Conservation (phyloP, 2,329 filamentous ascomycete genomes). For the Alternaria consortialis region DNA sequence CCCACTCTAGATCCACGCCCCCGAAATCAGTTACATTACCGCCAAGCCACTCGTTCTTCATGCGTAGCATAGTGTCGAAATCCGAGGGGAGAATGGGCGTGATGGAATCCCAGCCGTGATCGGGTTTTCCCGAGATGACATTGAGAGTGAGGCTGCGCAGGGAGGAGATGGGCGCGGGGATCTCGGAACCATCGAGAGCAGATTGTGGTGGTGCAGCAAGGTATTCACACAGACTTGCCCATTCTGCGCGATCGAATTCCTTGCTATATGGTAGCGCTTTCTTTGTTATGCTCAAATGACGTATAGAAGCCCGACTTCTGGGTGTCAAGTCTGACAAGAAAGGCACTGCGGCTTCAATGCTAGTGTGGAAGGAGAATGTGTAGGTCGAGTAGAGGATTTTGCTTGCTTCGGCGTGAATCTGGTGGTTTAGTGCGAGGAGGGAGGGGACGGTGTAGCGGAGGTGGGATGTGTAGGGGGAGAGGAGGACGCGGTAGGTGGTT, state of each 20-base stretch:
- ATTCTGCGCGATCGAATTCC: slow-evolving; percentile 66
- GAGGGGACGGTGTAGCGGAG: slow-evolving; percentile 54
- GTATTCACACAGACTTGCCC: slow-evolving; percentile 60
- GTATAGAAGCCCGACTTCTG: slow-evolving; percentile 58
- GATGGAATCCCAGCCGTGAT: slow-evolving; percentile 60
- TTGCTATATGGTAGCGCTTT: slow-evolving; percentile 62
- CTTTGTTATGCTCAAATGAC: slow-evolving; percentile 64
- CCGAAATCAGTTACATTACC: slow-evolving; percentile 22
- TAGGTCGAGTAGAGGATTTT: slow-evolving; percentile 65
- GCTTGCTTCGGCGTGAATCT: slow-evolving; percentile 64
- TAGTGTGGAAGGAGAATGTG: slow-evolving; percentile 67
- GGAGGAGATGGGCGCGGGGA: slow-evolving; percentile 8
- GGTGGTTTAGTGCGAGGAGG: slow-evolving; percentile 38
- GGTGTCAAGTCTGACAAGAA: slow-evolving; percentile 67
- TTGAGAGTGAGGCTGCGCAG: slow-evolving; percentile 53
- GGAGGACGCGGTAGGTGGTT: slow-evolving; percentile 66
- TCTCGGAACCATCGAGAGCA: background rate
- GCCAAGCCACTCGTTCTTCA: slow-evolving; percentile 36
- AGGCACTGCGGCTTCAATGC: slow-evolving; percentile 68
- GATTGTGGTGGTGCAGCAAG: slow-evolving; percentile 34
- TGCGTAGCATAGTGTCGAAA: slow-evolving; percentile 36
- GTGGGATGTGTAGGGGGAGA: slow-evolving; percentile 55
- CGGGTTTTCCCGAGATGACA: slow-evolving; percentile 64
- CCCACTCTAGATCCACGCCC: slow-evolving; percentile 62
- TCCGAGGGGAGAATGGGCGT: slow-evolving; percentile 29